phyloP scores from a whole-genome alignment of 2,329 filamentous ascomycete species.

The Sporothrix phasma region DNA sequence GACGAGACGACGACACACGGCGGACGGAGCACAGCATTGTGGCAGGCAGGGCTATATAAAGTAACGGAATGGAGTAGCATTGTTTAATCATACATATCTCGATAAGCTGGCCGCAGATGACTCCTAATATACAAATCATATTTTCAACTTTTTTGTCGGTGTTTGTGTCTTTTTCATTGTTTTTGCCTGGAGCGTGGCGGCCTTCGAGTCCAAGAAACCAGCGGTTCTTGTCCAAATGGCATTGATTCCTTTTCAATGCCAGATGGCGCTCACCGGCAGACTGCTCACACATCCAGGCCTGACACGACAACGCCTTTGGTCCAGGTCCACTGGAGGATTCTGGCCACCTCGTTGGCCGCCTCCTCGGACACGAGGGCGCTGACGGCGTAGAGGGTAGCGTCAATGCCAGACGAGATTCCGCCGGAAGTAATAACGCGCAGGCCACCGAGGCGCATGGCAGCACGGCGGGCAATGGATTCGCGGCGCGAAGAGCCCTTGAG shows the following conservation, averaged over 20 bases:
- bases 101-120: slow-evolving; percentile 3
- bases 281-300: slow-evolving; percentile 64
- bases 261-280: not conserved
- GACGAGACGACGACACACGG: not conserved
- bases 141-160: slow-evolving; percentile 5
- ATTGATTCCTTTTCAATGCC: not conserved
- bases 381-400: slow-evolving; percentile 77
- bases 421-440: slow-evolving; percentile 70
- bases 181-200: slow-evolving; percentile 5
- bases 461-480: slow-evolving; percentile 71
- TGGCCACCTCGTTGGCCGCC: slow-evolving; percentile 63
- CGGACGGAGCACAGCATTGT: not conserved
- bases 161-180: not conserved
- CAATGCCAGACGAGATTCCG: slow-evolving; percentile 68
- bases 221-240: not conserved
- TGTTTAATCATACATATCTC: slow-evolving; percentile 5
- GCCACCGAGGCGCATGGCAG: slow-evolving; percentile 60
- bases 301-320: slow-evolving; percentile 77
- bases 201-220: not conserved
- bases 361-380: slow-evolving; percentile 72
- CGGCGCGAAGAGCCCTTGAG: slow-evolving; percentile 66
- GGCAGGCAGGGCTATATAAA: too few species aligned
- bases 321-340: slow-evolving; percentile 73
- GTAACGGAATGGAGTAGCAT: not conserved
- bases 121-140: slow-evolving; percentile 3